Conservation (phyloP, 2,329 filamentous ascomycete genomes). For the Fusarium austroafricanum region DNA sequence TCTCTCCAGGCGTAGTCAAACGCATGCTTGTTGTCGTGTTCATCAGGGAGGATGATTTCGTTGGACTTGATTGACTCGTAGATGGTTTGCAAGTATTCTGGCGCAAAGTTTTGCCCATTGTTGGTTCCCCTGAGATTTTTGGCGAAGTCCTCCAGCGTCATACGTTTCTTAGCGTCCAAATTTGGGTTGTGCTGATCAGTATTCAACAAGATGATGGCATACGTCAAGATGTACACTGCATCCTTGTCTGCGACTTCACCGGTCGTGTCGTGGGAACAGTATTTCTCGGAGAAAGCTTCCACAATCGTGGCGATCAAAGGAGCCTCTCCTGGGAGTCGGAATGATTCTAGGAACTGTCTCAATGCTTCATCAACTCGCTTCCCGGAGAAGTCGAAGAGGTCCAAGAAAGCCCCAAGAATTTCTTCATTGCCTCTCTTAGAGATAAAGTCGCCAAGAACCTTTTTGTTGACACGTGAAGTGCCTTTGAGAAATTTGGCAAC, state of each 20-base stretch:
- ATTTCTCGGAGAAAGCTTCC: constrained; percentile 86
- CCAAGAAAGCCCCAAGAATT: constrained; percentile 86
- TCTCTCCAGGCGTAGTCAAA: constrained; percentile 99
- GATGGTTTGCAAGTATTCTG: constrained; percentile 85
- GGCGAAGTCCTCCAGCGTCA: constrained; percentile 85
- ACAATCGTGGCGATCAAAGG: constrained; percentile 93
- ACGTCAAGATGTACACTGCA: constrained; percentile 88
- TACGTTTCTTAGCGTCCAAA: constrained; percentile 80
- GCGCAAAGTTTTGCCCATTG: constrained; percentile 82
- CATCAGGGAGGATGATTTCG: constrained; percentile 96
- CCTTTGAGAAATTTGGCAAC: constrained; percentile 90
- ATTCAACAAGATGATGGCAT: constrained; percentile 97
- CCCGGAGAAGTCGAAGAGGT: constrained; percentile 86
- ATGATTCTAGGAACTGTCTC: constrained; percentile 86
- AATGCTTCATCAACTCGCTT: constrained; percentile 93
- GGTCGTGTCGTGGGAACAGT: constrained; percentile 75
- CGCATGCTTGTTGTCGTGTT: constrained; percentile 95
- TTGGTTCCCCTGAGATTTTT: constrained; percentile 94
- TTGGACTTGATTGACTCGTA: constrained; percentile 91
- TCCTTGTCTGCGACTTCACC: constrained; percentile 86
- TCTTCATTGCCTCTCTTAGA: constrained; percentile 90
- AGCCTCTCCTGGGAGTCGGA: constrained; percentile 93
- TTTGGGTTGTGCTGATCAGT: constrained; percentile 98
- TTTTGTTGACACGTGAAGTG: constrained; percentile 90
- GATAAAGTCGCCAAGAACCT: constrained; percentile 88